Conservation (phyloP, 208 protist genomes). For the Acanthamoeba royreba region DNA sequence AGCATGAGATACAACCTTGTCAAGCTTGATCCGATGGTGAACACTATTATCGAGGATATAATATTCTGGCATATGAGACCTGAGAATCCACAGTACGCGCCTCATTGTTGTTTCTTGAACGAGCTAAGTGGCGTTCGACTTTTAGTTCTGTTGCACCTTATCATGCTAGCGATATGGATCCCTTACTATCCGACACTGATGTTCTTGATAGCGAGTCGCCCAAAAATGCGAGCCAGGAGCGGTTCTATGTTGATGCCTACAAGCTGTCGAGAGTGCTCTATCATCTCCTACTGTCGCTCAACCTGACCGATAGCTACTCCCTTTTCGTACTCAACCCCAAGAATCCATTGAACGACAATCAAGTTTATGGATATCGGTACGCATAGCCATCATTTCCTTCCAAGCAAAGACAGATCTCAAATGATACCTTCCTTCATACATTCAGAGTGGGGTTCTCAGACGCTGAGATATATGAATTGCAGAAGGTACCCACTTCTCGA, state of each 20-base stretch:
- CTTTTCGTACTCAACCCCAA: slow-evolving; percentile 15
- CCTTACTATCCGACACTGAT: too few species aligned
- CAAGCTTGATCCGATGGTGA: background rate
- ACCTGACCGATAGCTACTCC: slow-evolving; percentile 10
- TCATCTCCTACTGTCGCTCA: background rate
- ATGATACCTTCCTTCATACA: too few species aligned
- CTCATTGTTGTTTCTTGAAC: background rate
- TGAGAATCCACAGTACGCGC: background rate
- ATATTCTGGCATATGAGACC: background rate
- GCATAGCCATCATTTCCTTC: background rate
- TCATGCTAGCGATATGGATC: too few species aligned
- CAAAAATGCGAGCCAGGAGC: background rate
- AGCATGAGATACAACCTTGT: background rate
- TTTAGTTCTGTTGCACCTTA: too few species aligned
- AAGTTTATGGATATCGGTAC: background rate
- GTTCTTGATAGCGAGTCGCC: too few species aligned
- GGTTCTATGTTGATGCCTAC: slow-evolving; percentile 1
- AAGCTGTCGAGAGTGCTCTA: background rate
- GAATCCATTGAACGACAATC: background rate
- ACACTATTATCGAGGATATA: background rate
- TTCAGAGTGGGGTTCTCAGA: background rate
- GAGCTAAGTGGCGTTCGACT: background rate
- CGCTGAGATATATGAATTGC: background rate
- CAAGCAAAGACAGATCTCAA: background rate
- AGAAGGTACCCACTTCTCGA: too few species aligned